Evolutionary conservation across 2,329 filamentous ascomycete species (phyloP).

Genomic region (Cladophialophora exuberans): DNA sequence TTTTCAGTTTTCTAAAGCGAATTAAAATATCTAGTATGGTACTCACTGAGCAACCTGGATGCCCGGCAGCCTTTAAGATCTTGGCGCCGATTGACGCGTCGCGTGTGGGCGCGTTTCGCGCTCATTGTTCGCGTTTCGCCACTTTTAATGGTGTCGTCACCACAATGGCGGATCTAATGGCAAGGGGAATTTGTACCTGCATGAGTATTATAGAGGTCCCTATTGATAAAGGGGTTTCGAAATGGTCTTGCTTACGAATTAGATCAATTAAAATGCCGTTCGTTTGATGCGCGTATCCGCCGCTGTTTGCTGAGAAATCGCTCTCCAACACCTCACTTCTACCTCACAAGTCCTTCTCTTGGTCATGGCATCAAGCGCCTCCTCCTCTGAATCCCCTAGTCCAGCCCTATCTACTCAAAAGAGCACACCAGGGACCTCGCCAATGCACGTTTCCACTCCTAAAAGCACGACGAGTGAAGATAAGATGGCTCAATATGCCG

Average conservation of each 20-base stretch:
- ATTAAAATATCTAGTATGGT: too few relatives aligned
- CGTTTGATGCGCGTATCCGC: background rate
- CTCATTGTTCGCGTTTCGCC: constrained; percentile 15
- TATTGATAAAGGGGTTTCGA: too few relatives aligned
- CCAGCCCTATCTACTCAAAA: constrained; percentile 21
- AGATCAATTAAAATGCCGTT: background rate
- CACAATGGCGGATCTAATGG: background rate
- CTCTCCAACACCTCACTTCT: too few relatives aligned
- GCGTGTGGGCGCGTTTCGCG: background rate
- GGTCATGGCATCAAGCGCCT: constrained; percentile 12
- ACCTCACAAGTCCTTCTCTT: too few relatives aligned
- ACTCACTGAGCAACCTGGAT: background rate
- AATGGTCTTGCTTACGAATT: background rate
- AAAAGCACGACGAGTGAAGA: constrained; percentile 1
- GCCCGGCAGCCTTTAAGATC: background rate
- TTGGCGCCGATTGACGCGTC: constrained; percentile 12
- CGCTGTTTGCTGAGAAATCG: constrained; percentile 9
- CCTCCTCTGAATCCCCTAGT: constrained; percentile 12
- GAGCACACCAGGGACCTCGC: constrained; percentile 22
- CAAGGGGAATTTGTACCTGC: background rate
- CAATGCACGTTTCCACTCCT: constrained; percentile 5
- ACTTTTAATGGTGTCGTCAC: constrained; percentile 11
- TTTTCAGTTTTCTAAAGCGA: too few relatives aligned
- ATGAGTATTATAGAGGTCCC: too few relatives aligned
- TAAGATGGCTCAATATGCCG: constrained; percentile 8